phyloP scores from a whole-genome alignment of 23 red algal species.

The Gracilaria gracilis region DNA sequence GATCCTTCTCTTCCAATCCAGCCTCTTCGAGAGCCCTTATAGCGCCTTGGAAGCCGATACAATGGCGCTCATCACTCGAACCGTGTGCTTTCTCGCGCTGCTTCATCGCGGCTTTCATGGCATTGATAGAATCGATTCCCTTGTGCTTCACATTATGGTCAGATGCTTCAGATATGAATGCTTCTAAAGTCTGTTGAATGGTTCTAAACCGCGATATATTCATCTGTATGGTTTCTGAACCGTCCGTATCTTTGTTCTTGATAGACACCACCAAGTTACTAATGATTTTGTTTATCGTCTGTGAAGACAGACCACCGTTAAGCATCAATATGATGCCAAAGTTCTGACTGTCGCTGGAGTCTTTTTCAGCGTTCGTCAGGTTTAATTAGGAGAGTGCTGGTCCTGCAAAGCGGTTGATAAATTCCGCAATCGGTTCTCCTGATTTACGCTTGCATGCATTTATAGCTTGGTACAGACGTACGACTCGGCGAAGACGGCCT shows the following conservation, averaged over 20 bases:
- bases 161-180: neutral
- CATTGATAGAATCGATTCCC: neutral
- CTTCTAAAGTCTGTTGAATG: neutral
- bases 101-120: neutral
- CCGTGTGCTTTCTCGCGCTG: neutral
- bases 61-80: no score
- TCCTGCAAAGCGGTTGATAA: slow-evolving; percentile 5
- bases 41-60: neutral
- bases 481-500: no score
- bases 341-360: slow-evolving; percentile 38
- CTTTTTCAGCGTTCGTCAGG: neutral
- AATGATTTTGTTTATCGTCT: slow-evolving; percentile 32
- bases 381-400: slow-evolving; percentile 25
- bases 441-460: neutral
- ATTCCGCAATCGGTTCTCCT: slow-evolving; percentile 6
- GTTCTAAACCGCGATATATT: neutral
- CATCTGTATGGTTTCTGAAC: neutral
- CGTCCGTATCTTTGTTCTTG: no score
- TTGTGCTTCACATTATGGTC: neutral
- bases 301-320: neutral
- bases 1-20: neutral
- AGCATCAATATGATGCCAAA: slow-evolving; percentile 16
- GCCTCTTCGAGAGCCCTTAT: slow-evolving; percentile 1
- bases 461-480: no score
- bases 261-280: slow-evolving; percentile 1